Percentiles rank a stretch among this genome's conserved stretches.
Evolutionary conservation across 2,329 filamentous ascomycete genomes (phyloP).

Genomic region (Beauveria australis): DNA sequence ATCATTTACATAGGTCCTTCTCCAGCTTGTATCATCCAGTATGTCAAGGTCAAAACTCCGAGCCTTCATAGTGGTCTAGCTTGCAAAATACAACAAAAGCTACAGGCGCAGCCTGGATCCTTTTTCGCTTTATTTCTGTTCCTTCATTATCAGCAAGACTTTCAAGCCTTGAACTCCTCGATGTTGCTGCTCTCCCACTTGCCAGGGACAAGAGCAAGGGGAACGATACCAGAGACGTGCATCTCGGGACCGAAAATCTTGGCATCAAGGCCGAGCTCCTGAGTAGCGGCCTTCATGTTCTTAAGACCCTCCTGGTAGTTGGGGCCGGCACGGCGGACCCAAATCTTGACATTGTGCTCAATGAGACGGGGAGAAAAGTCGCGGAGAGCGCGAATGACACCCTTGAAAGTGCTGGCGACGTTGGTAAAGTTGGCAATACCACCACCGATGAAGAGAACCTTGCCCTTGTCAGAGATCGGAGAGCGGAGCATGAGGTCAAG

Average conservation of each 20-base stretch:
- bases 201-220: conserved; percentile 69
- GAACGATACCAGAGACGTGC: conserved; percentile 96
- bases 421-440: conserved; percentile 99
- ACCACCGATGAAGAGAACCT: conserved; percentile 98
- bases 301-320: conserved; percentile 99
- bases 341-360: conserved; percentile 98
- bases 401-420: conserved; percentile 98
- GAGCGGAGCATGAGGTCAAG: conserved; percentile 95
- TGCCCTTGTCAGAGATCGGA: conserved; percentile 77
- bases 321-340: conserved; percentile 78
- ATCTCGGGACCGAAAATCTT: conserved; percentile 68
- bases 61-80: conserved; percentile 22
- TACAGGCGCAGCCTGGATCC: conserved; percentile 4
- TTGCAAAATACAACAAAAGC: conserved; percentile 25
- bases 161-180: conserved; percentile 53
- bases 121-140: background rate
- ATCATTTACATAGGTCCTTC: conserved; percentile 8
- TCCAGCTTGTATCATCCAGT: conserved; percentile 8
- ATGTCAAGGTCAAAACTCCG: conserved; percentile 14
- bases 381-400: conserved; percentile 91
- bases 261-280: conserved; percentile 75
- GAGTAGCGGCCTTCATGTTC: conserved; percentile 96
- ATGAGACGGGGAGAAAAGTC: conserved; percentile 78
- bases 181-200: conserved; percentile 54
- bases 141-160: background rate